Evolutionary conservation across 2,329 filamentous ascomycete species (phyloP), one percentile per base, ranked within the genome.

Genomic region (Curvularia lunata): DNA sequence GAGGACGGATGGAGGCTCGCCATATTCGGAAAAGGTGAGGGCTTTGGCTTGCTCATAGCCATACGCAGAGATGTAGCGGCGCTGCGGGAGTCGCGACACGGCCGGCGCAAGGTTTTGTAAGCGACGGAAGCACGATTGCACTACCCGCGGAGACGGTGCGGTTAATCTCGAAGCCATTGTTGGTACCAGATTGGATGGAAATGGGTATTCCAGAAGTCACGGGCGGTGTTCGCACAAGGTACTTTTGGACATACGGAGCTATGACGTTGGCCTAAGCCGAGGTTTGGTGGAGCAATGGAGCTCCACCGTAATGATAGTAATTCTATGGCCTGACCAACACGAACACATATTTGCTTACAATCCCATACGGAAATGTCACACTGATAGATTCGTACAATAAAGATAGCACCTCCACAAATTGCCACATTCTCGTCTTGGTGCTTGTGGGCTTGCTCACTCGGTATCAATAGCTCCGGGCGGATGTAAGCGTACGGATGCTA

Each of bases 11-110:
- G 83, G 82, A 0, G 91, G 91, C 74, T 93, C 90, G 73, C 91
- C 91, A 72, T 88, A 86, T 60, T 88, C 83, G 40, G 86, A 85
- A 76, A 91, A 92, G 46, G 91, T 86, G 64, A 95, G 86, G n/a
- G 89, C 86, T 80, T 92, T 93, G 63, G 91, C 88, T 78, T 94
- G 91, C 41, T 90, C 91, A 79, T 95, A 95, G 69, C 91, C 91
- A 74, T 91, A 93, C 21, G 82, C 83, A 41, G 83, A 84, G 65
- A 85, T 83, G 66, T 63, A 70, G 59, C 84, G 81, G 52, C 73
- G 75, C 45, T 75, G 73, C 3, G 58, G 50, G 28, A 57, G 58
- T 21, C 42, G 63, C 12, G 53, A 57, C 37, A 51, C 10, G 42
- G 55, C 43, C 47, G 13, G 52, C 28, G 40, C 52, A 43, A 38